phyloP scores from a whole-genome alignment of 1,284 basidiomycete species.

The Irpex sp. region DNA sequence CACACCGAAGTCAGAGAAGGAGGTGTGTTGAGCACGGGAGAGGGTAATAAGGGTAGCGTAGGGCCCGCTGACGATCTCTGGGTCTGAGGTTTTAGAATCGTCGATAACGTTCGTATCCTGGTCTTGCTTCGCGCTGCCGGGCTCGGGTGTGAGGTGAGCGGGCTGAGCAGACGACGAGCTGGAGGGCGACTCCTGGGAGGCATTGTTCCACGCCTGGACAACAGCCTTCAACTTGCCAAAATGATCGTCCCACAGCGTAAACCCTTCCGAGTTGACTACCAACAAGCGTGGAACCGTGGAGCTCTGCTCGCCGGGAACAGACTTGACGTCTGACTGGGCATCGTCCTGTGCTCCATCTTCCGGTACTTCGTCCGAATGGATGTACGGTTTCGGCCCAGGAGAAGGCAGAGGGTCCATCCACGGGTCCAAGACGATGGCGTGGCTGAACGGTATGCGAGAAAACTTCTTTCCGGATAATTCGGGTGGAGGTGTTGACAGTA shows the following conservation, averaged over 20 bases:
- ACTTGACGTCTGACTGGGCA: constrained; percentile 8
- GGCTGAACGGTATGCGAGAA: constrained; percentile 43
- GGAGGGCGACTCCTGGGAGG: background rate
- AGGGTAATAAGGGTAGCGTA: constrained; percentile 1
- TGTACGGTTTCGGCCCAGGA: constrained; percentile 37
- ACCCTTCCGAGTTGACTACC: constrained; percentile 69
- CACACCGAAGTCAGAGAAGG: constrained; percentile 55
- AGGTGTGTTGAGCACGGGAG: constrained; percentile 44
- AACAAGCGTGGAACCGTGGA: constrained; percentile 35
- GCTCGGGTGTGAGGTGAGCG: no score
- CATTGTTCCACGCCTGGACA: constrained; percentile 45
- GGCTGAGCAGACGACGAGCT: background rate
- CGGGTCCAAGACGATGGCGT: constrained; percentile 63
- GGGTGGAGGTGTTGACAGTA: constrained; percentile 44
- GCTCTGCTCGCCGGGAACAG: constrained; percentile 8
- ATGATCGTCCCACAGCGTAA: constrained; percentile 71
- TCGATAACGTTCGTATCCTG: background rate
- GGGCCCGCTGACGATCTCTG: background rate
- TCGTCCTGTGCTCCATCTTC: no score
- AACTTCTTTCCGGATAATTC: constrained; percentile 22
- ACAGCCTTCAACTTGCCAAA: constrained; percentile 52
- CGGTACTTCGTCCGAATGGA: background rate
- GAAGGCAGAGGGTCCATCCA: constrained; percentile 71
- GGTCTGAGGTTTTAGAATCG: background rate
- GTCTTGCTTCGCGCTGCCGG: background rate